Base-by-base conservation (phyloP, 176 grass and related monocot genomes). In the Oryza longistaminata region DNA sequence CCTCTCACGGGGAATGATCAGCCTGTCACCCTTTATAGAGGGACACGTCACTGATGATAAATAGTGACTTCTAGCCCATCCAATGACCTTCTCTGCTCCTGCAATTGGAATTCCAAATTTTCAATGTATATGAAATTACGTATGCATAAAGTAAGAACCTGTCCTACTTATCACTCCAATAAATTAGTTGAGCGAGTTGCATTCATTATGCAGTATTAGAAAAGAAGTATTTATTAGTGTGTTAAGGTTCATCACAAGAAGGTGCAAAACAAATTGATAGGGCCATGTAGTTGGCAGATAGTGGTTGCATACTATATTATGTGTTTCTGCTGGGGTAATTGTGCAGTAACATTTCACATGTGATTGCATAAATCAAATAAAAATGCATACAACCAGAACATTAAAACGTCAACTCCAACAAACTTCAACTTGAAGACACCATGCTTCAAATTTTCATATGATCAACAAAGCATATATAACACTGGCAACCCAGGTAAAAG, bases 61-160 rank as follows among this genome's bases (percentile, higher is more conserved):
- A 80, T 94, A 96, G 76, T 99, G 89, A 94, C 70, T 99, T 87
- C 78, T 95, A 85, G 96, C 96, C 89, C 91, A 99, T 82, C 96
- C 96, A 79, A 90, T 42, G 37, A 96, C 93, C 71, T 86, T 94
- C 88, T 94, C 91, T 68, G 96, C 83, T 87, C 80, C 96, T 99
- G 81, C 61, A 92, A 75, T 92, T 44, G 11, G 40, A 26, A 85
- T 52, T 58, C 2, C 53, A 58, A 58, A 58, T 58, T 24, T 22
- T 11, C 58, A 62, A 22, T 62, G 21, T 4, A 79, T 75, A 83
- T 7, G 48, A 74, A 64, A 33, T 73, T 73, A 33, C 22, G 73
- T 71, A 73, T 66, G 79, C 49, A 81, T 27, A 29, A 31, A 71
- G 39, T 46, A 48, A 90, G 65, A 8, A 85, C 16, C 17, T 33